Percentiles rank a stretch among this genome's conserved stretches.
These are phyloP conservation scores for Lachnellula arida DNA, from an alignment of 2,329 filamentous ascomycete species.

Conservation along the genomic window DNA sequence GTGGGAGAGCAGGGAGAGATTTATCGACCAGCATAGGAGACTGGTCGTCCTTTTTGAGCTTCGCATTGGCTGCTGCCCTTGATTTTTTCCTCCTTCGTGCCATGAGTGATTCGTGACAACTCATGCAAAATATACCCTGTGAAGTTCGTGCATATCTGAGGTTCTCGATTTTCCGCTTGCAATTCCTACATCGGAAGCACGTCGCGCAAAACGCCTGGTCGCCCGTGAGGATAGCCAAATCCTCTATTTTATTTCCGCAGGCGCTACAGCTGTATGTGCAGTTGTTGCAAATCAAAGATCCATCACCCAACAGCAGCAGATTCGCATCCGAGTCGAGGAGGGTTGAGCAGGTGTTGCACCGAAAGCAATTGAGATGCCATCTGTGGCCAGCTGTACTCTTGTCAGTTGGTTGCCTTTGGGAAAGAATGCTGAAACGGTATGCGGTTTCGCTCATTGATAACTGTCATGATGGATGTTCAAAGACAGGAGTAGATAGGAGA, in stretches of 20 bases:
- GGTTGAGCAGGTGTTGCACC: constrained; percentile 91
- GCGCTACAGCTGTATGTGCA: constrained; percentile 98
- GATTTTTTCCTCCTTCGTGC: constrained; percentile 83
- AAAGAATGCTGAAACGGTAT: neutral
- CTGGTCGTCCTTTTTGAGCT: constrained; percentile 57
- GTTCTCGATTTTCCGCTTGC: constrained; percentile 98
- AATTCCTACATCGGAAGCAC: constrained; percentile 96
- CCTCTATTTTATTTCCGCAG: constrained; percentile 96
- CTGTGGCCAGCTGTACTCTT: constrained; percentile 71
- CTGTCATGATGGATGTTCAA: constrained; percentile 1
- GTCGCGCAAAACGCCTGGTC: constrained; percentile 97
- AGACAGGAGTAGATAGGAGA: neutral
- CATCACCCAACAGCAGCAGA: constrained; percentile 91
- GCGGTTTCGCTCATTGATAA: constrained; percentile 4
- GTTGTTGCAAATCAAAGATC: constrained; percentile 97
- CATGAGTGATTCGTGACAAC: constrained; percentile 95
- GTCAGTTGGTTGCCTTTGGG: constrained; percentile 20
- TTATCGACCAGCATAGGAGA: constrained; percentile 77
- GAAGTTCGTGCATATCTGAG: constrained; percentile 95
- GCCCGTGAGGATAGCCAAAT: constrained; percentile 92
- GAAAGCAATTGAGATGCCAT: constrained; percentile 99
- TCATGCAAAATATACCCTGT: constrained; percentile 99
- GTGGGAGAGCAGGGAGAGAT: constrained; percentile 84
- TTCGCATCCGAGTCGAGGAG: constrained; percentile 98
- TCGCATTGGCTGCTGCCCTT: constrained; percentile 59